Evolutionary conservation across 2,329 filamentous ascomycete species (phyloP), one percentile per base, ranked within the genome.

Genomic region (Nemania sp.): DNA sequence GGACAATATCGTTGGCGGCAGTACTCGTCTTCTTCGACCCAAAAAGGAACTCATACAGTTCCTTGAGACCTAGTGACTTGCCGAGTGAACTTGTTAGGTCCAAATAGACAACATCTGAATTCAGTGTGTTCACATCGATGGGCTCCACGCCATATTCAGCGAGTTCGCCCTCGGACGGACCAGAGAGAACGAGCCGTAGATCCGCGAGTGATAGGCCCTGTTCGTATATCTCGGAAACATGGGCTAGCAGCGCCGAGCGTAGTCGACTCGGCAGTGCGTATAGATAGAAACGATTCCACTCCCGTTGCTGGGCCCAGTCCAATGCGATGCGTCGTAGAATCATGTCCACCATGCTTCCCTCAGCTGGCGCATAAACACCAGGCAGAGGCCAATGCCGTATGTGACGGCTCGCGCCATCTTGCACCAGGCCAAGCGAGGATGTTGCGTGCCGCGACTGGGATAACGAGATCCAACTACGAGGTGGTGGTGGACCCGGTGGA

Each of bases 401-500:
- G 18, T 45, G 50, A 17, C 18, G 11, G 7, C 54, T n/a, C 47
- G 54, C 15, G 58, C 54, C 48, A 29, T 60, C n/a, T 7, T 54
- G 34, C 47, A 51, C 4, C 45, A 32, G 13, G 69, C 65, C 45
- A n/a, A 6, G 66, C 35, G 1, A 72, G 51, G 67, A 48, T 7
- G 67, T 59, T 5, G 72, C 72, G 63, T 72, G 73, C 20, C 67
- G 63, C 37, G 70, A 71, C 37, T 71, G 70, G 2, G 75, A 76
- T 59, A 71, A 67, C 60, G 76, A 65, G 57, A 79, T 71, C 86
- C 86, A 88, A 68, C 83, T 87, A 39, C 78, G 78, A 2, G 86
- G 86, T 20, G 86, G 80, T 25, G 84, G 80, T 20, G 86, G 86
- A 0, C 86, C 86, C 1, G 86, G 79, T 10, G 85, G 85, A 18